These are phyloP conservation scores for Saksenaea oblongispora DNA, from an alignment of 371 early-diverging fungal species.

Conservation along the genomic window DNA sequence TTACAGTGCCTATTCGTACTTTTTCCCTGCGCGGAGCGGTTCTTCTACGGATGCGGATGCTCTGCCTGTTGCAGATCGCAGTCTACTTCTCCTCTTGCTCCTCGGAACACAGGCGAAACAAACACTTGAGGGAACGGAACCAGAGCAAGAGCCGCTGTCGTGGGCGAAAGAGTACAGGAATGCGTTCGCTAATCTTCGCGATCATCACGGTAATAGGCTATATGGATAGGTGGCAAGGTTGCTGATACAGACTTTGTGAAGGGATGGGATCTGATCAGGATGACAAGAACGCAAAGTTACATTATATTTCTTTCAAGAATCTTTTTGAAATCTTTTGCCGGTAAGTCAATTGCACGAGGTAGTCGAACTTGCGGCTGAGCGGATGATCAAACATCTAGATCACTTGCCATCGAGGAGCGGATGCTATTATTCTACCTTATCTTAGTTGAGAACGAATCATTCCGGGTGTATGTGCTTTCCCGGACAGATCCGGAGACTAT, in stretches of 20 bases:
- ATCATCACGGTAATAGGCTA: constrained; percentile 60
- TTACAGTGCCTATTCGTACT: constrained; percentile 71
- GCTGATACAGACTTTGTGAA: too few species aligned
- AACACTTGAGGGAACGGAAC: constrained; percentile 20
- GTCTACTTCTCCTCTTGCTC: constrained; percentile 59
- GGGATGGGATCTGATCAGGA: constrained; percentile 15
- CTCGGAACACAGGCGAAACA: constrained; percentile 35
- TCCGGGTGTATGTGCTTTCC: constrained; percentile 73
- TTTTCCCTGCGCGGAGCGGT: constrained; percentile 56
- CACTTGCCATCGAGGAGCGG: constrained; percentile 65
- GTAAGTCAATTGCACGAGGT: constrained; percentile 48
- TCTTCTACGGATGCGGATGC: constrained; percentile 45
- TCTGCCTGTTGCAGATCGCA: constrained; percentile 65
- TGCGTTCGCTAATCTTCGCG: constrained; percentile 56
- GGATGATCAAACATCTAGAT: too few species aligned
- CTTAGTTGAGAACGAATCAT: constrained; percentile 67
- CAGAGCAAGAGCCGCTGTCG: constrained; percentile 19
- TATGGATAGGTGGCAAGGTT: too few species aligned
- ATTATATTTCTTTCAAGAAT: constrained; percentile 61
- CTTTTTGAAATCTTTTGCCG: constrained; percentile 64
- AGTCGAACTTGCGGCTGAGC: too few species aligned
- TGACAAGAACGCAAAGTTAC: constrained; percentile 38
- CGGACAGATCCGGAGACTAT: constrained; percentile 77
- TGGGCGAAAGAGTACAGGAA: constrained; percentile 46
- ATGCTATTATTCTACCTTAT: constrained; percentile 70